phyloP scores from a whole-genome alignment of 2,329 filamentous ascomycete genomes.

The Penicillium oxalicum region DNA sequence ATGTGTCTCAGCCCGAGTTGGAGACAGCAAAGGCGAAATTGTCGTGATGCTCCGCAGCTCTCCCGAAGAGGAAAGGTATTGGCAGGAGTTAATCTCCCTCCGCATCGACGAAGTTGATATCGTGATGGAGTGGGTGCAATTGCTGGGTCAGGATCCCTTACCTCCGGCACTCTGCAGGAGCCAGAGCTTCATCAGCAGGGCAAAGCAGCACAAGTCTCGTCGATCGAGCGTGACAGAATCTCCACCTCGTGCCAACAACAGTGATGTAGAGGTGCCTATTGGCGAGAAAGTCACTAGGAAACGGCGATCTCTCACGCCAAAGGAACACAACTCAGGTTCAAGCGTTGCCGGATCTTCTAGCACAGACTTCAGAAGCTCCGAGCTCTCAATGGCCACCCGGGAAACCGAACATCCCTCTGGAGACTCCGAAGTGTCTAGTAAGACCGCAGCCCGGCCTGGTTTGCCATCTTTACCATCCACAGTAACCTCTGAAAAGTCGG shows the following conservation, averaged over 20 bases:
- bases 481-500: conserved; percentile 26
- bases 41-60: conserved; percentile 80
- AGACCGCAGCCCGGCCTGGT: conserved; percentile 20
- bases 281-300: conserved; percentile 50
- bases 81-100: conserved; percentile 80
- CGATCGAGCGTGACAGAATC: conserved; percentile 19
- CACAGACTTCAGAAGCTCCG: conserved; percentile 25
- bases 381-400: conserved; percentile 27
- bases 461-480: conserved; percentile 30
- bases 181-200: conserved; percentile 47
- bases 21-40: conserved; percentile 65
- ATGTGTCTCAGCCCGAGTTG: conserved; percentile 71
- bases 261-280: conserved; percentile 56
- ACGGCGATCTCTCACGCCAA: conserved; percentile 28
- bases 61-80: conserved; percentile 55
- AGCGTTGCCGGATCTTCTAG: conserved; percentile 27
- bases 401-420: conserved; percentile 29
- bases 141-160: conserved; percentile 64
- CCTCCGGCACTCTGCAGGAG: conserved; percentile 54
- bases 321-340: conserved; percentile 28
- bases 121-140: conserved; percentile 77
- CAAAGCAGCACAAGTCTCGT: conserved; percentile 31
- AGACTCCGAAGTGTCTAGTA: conserved; percentile 20
- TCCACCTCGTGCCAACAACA: conserved; percentile 36
- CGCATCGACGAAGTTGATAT: conserved; percentile 70